A percentile compares a stretch with the other conserved stretches of the same genome.
Conservation (phyloP, 306 rosid genomes). For the Lotus japonicus region DNA sequence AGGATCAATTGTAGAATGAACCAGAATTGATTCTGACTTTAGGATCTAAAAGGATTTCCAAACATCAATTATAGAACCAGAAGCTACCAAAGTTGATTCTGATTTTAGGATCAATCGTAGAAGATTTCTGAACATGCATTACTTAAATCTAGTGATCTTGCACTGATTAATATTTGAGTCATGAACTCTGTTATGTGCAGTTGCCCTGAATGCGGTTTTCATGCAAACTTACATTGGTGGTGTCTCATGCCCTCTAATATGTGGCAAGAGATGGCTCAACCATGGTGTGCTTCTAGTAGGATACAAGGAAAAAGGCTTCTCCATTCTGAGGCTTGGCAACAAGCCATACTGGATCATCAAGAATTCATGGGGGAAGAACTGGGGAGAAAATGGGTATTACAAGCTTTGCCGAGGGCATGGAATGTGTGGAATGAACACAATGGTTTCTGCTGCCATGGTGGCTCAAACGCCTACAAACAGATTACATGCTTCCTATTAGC, state of each 20-base stretch:
- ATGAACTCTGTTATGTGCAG: conserved; percentile 28
- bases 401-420: conserved; percentile 59
- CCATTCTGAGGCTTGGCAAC: conserved; percentile 53
- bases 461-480: conserved; percentile 18
- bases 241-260: conserved; percentile 81
- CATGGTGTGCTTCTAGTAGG: conserved; percentile 85
- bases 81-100: too few relatives aligned
- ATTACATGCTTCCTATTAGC: conserved; percentile 24
- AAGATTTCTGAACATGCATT: too few relatives aligned
- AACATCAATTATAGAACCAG: too few relatives aligned
- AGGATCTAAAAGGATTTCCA: too few relatives aligned
- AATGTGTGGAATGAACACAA: conserved; percentile 78
- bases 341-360: conserved; percentile 80
- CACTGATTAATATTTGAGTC: neutral
- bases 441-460: conserved; percentile 73
- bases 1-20: too few relatives aligned
- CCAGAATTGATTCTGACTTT: too few relatives aligned
- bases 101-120: too few relatives aligned
- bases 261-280: conserved; percentile 55
- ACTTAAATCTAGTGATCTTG: too few relatives aligned
- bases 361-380: conserved; percentile 72
- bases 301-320: conserved; percentile 61
- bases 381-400: conserved; percentile 80
- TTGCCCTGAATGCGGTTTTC: conserved; percentile 70
- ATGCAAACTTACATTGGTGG: conserved; percentile 95